Base-by-base conservation (phyloP, 306 rosid genomes). In the Clitoria ternatea region DNA sequence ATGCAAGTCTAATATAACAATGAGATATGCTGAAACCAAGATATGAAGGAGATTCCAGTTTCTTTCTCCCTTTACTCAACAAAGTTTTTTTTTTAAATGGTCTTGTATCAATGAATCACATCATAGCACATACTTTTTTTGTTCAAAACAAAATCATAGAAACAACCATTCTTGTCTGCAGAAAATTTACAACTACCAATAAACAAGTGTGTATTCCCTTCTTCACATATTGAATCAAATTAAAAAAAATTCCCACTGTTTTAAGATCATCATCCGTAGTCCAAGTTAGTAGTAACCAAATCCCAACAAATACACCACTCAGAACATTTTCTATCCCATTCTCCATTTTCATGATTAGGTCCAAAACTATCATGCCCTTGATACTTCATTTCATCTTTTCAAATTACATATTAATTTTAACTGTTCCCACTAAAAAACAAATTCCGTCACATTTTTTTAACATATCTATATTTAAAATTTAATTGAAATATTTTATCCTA, bases 181-280 rank as follows among this genome's bases (percentile, higher is more conserved):
- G 72, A 27, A 70, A 40, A 55, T 53, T 42, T 20, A 7, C 35
- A 43, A 59, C 14, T 32, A 44, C 42, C 70, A 61, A 59, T 73
- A 49, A 36, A 36, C 17, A 45, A 45, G 15, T 18, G 42, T 43
- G 17, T 17, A 29, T 17, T 47, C 27, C 29, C 44, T 66, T 45
- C 44, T 47, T 66, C 32, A 57, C 17, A 4, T 29, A 66, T 44
- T 22, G 8, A 36, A 49, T 7, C 15, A 22, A 11, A 14, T 22
- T 62, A 33, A 8, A 26, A 5, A 62, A 35, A 36, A 48, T 49
- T 14, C 78, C 30, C 43, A 49, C 4, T 13, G 5, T 26, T 50
- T 18, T 18, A 12, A 0, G 4, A 50, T 62, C 72, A 37, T 4
- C 72, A 26, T 52, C 47, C 63, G 11, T 20, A 27, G 6, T 66